Conservation (phyloP, 495 filamentous ascomycete genomes). For the Penicillium samsonianum region DNA sequence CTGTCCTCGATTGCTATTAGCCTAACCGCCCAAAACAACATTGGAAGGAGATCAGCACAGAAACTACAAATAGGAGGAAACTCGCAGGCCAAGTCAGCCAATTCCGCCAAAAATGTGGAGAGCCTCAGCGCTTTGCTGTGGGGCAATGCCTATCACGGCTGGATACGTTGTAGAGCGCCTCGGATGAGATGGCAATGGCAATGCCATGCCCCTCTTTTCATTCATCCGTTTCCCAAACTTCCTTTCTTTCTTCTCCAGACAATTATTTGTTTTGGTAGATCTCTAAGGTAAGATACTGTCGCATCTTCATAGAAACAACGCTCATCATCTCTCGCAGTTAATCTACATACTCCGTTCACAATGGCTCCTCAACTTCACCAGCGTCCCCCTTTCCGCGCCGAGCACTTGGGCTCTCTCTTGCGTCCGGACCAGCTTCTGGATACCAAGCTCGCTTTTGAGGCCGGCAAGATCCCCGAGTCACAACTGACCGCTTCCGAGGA, state of each 20-base stretch:
- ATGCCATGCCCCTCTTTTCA: slow-evolving; percentile 25
- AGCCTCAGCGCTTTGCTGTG: slow-evolving; percentile 8
- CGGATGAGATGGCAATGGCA: slow-evolving; percentile 16
- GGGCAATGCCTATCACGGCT: slow-evolving; percentile 6
- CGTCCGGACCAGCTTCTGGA: slow-evolving; percentile 69
- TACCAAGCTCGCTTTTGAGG: slow-evolving; percentile 60
- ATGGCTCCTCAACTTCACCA: slow-evolving; percentile 52
- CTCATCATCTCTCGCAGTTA: neutral
- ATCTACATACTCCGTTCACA: slow-evolving; percentile 18
- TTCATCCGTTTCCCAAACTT: neutral
- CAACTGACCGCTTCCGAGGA: slow-evolving; percentile 58
- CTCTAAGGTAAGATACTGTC: neutral
- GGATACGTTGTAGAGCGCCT: neutral
- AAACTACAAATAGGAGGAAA: neutral
- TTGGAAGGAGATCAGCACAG: neutral
- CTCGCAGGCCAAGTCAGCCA: neutral
- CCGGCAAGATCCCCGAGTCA: slow-evolving; percentile 40
- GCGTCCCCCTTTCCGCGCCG: slow-evolving; percentile 75
- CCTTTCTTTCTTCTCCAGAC: slow-evolving; percentile 4
- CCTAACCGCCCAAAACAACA: no score
- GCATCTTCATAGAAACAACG: neutral
- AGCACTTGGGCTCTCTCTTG: slow-evolving; percentile 81
- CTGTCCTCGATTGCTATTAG: no score
- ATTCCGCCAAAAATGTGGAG: slow-evolving; percentile 1
- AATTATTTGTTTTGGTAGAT: neutral